Evolutionary conservation across 805 yeast species (phyloP).

Genomic region (Groenewaldozyma tartarivorans): DNA sequence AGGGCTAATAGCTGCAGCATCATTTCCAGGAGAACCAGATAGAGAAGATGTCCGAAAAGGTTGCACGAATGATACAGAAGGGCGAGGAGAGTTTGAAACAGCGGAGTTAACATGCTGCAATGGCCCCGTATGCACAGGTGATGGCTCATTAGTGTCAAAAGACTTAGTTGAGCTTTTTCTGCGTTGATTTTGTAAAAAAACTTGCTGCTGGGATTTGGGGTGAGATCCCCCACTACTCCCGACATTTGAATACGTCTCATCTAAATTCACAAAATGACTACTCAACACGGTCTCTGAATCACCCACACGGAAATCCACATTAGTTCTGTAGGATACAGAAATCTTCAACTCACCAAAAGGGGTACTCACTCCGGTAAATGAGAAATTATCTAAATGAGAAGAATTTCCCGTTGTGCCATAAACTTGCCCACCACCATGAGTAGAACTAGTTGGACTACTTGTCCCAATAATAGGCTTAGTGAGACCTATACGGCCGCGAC

Average conservation of each 20-base stretch:
- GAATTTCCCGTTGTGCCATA: constrained; percentile 1
- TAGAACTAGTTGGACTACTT: neutral
- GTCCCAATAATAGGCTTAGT: constrained; percentile 41
- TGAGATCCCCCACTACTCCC: constrained; percentile 4
- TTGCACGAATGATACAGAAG: constrained; percentile 36
- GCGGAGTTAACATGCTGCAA: constrained; percentile 1
- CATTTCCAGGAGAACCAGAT: constrained; percentile 27
- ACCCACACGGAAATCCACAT: constrained; percentile 55
- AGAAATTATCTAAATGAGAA: constrained; percentile 41
- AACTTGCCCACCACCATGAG: neutral
- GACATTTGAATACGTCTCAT: constrained; percentile 18
- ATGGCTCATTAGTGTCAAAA: constrained; percentile 1
- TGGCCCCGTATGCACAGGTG: neutral
- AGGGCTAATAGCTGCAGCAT: constrained; percentile 1
- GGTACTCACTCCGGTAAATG: constrained; percentile 63
- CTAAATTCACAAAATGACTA: constrained; percentile 45
- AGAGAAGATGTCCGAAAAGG: constrained; percentile 59
- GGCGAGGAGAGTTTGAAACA: constrained; percentile 6
- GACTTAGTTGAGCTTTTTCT: neutral
- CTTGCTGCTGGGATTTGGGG: neutral
- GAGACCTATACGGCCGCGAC: constrained; percentile 79
- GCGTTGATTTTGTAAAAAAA: neutral
- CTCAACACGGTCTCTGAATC: constrained; percentile 59
- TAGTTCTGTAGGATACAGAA: constrained; percentile 70
- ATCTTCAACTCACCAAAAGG: constrained; percentile 64